Conservation (phyloP, 331 rosid species). For the Rhamnella rubrinervis region DNA sequence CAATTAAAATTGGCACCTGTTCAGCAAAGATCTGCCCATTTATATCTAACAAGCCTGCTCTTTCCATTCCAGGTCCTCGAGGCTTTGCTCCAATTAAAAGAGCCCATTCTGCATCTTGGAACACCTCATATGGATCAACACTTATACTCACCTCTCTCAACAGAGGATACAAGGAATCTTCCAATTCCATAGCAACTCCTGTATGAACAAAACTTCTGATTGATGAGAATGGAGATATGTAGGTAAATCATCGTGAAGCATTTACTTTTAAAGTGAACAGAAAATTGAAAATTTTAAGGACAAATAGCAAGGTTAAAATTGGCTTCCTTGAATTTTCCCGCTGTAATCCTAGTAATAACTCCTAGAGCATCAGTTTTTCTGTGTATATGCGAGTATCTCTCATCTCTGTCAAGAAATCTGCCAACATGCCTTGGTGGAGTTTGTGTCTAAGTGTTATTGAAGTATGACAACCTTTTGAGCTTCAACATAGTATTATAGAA, state of each 20-base stretch:
- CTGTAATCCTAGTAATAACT: not conserved
- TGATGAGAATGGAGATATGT: slow-evolving; percentile 8
- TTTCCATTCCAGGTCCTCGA: slow-evolving; percentile 98
- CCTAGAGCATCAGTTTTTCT: not conserved
- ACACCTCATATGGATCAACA: slow-evolving; percentile 86
- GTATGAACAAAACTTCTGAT: slow-evolving; percentile 16
- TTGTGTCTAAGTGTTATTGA: too few species aligned
- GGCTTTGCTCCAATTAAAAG: slow-evolving; percentile 96
- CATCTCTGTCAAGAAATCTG: too few species aligned
- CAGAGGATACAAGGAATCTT: slow-evolving; percentile 88
- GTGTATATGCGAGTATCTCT: too few species aligned
- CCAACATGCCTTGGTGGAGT: too few species aligned
- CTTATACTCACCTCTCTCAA: slow-evolving; percentile 85
- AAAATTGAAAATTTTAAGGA: not conserved
- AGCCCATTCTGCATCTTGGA: slow-evolving; percentile 97
- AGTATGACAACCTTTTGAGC: too few species aligned
- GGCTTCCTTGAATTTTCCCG: not conserved
- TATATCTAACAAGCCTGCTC: slow-evolving; percentile 79
- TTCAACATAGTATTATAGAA: too few species aligned
- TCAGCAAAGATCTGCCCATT: slow-evolving; percentile 85
- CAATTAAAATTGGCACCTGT: slow-evolving; percentile 50
- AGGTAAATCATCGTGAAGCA: not conserved
- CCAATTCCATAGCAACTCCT: slow-evolving; percentile 99
- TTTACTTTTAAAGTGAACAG: not conserved
- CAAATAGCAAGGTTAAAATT: not conserved